Percentiles rank a stretch among this genome's conserved stretches.
These are phyloP conservation scores for Schoenoplectus triqueter DNA, from an alignment of 202 grass and related monocot species.

Conservation along the genomic window DNA sequence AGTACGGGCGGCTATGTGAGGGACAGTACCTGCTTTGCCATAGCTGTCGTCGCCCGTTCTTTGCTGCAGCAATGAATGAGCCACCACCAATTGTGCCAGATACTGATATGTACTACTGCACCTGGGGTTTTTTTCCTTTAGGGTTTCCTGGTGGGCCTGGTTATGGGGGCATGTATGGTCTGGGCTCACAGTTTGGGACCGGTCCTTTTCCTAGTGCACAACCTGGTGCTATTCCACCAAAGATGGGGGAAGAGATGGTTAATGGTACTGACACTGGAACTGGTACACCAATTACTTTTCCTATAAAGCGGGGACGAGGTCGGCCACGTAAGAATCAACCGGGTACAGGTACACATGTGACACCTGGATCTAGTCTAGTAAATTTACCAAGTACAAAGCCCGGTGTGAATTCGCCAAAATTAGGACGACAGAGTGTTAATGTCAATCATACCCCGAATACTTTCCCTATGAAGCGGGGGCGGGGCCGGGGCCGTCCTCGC, in stretches of 20 bases:
- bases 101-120: constrained; percentile 85
- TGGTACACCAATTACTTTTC: constrained; percentile 18
- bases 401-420: background rate
- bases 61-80: constrained; percentile 55
- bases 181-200: constrained; percentile 21
- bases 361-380: background rate
- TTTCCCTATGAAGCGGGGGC: background rate
- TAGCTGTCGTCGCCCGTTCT: constrained; percentile 64
- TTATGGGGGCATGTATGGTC: constrained; percentile 47
- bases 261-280: background rate
- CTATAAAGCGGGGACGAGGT: constrained; percentile 25
- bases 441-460: background rate
- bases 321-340: constrained; percentile 14
- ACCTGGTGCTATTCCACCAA: background rate
- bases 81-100: constrained; percentile 72
- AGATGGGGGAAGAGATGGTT: background rate
- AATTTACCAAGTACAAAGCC: constrained; percentile 6
- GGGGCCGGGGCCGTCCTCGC: background rate
- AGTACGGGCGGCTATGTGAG: constrained; percentile 65
- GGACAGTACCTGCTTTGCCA: constrained; percentile 51
- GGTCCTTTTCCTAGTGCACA: constrained; percentile 9
- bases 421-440: constrained; percentile 2
- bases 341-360: background rate
- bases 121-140: constrained; percentile 86
- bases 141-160: constrained; percentile 73